Percentiles rank a stretch among this genome's conserved stretches.
phyloP scores from a whole-genome alignment of 805 yeast species.

The Wickerhamiella galacta region DNA sequence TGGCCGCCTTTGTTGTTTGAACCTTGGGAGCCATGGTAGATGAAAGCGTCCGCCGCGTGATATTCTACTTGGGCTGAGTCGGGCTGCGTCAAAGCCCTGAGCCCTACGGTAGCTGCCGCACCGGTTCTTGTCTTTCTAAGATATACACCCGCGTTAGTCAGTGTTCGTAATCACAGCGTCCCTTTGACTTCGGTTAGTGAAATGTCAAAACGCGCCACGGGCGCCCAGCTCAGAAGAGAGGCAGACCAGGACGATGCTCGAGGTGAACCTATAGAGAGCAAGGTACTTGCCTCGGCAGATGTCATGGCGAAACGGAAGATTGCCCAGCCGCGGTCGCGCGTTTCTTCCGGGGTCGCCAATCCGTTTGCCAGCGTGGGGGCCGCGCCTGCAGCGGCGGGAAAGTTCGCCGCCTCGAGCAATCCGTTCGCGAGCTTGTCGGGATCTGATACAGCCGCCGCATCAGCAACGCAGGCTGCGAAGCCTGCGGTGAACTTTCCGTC shows the following conservation, averaged over 20 bases:
- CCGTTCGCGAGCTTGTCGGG: too few species aligned
- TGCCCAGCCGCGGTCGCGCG: conserved; percentile 24
- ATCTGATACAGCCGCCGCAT: background rate
- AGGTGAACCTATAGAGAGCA: background rate
- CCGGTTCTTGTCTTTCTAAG: too few species aligned
- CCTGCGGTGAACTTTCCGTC: conserved; percentile 4
- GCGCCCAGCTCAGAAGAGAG: background rate
- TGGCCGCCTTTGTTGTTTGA: conserved; percentile 98
- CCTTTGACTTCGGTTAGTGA: too few species aligned
- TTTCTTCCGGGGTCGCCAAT: conserved; percentile 4
- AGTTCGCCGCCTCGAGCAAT: conserved; percentile 2
- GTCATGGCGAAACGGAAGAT: conserved; percentile 57
- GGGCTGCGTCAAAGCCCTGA: conserved; percentile 1
- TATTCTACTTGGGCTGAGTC: background rate
- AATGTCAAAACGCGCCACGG: conserved; percentile 1
- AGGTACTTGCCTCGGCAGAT: conserved; percentile 35
- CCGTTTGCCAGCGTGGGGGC: conserved; percentile 6
- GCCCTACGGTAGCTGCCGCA: too few species aligned
- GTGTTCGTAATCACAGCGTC: background rate
- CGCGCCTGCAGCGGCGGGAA: conserved; percentile 1
- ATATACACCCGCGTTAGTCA: too few species aligned
- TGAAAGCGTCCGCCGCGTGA: background rate
- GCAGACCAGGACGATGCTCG: background rate
- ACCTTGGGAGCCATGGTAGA: conserved; percentile 92
- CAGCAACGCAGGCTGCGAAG: conserved; percentile 1